Conservation (phyloP, 1,284 basidiomycete species). For the Ustilago cynodontis region DNA sequence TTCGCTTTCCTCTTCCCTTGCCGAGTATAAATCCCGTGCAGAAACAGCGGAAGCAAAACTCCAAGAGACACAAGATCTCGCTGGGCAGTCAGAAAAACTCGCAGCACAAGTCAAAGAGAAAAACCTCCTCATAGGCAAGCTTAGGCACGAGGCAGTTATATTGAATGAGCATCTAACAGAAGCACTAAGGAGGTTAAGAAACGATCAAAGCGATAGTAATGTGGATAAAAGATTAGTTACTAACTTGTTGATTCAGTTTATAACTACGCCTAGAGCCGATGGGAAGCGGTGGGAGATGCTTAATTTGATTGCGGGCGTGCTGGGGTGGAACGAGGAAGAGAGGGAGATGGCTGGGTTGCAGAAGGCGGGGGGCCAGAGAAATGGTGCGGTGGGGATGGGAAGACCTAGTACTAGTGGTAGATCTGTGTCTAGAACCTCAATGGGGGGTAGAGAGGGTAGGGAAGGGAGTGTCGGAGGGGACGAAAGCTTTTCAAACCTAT, state of each 20-base stretch:
- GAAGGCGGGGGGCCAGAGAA: constrained; percentile 12
- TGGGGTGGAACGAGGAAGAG: constrained; percentile 90
- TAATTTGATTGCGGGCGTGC: constrained; percentile 84
- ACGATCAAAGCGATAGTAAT: constrained; percentile 85
- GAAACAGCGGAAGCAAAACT: constrained; percentile 79
- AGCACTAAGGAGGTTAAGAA: constrained; percentile 89
- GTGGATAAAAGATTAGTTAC: constrained; percentile 93
- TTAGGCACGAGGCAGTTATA: constrained; percentile 85
- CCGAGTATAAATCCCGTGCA: constrained; percentile 87
- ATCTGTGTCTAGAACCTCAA: background rate
- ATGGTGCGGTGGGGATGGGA: background rate
- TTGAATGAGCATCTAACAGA: constrained; percentile 98
- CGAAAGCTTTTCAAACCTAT: constrained; percentile 66
- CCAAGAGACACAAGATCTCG: background rate
- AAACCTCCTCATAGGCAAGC: constrained; percentile 87
- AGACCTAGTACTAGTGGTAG: background rate
- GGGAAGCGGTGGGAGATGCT: constrained; percentile 98
- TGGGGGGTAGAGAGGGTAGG: background rate
- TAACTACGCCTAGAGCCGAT: constrained; percentile 89
- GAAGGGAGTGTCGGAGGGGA: constrained; percentile 29
- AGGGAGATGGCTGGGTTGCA: constrained; percentile 90
- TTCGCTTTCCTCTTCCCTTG: constrained; percentile 79
- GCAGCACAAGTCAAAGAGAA: constrained; percentile 93
- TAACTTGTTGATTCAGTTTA: constrained; percentile 92
- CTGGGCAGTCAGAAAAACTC: constrained; percentile 11